Base-by-base conservation (phyloP, 805 yeast species). In the Saturnispora halmiae region DNA sequence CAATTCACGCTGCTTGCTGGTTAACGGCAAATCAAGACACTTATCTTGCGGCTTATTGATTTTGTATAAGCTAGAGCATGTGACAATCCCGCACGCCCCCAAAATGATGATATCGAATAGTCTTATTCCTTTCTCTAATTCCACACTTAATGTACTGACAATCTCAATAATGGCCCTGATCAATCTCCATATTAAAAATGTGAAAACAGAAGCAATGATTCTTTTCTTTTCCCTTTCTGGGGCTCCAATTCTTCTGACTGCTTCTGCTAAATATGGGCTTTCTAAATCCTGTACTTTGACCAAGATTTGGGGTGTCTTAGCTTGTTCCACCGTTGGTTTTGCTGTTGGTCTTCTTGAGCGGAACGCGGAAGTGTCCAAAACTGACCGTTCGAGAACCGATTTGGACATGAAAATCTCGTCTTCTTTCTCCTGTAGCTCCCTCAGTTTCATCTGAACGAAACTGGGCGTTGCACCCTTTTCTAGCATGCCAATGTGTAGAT, bases 1-100 rank as follows among this genome's bases (percentile, higher is more conserved):
- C 13, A 73, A 52, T 30, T 56, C 54, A 35, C 78, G 54, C 52
- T 73, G 79, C 19, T 58, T 59, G 35, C 59, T 61, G 8, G 60
- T 67, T 44, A 73, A 61, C 3, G 77, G 76, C 43, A 73, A 57
- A 50, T 73, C 79, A 27, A 60, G 48, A 47, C 78, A 73, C 48
- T 67, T 69, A 47, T 73, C 78, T 44, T 62, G 66, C 2, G 71
- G 67, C 46, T 60, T 64, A 6, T 62, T 19, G 13, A 70, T 47
- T 33, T 51, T 55, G 30, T 60, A 44, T 3, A 56, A 22, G 18
- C 66, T 54, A 2, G 54, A 29, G n/a, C n/a, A n/a, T n/a, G n/a
- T n/a, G n/a, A n/a, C n/a, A n/a, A n/a, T n/a, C n/a, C n/a, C n/a
- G n/a, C n/a, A n/a, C n/a, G n/a, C n/a, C n/a, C n/a, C n/a, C n/a